Evolutionary conservation across 257 asterid genomes (phyloP), one percentile per base, ranked within the genome.

Genomic region (Echites panduratus): DNA sequence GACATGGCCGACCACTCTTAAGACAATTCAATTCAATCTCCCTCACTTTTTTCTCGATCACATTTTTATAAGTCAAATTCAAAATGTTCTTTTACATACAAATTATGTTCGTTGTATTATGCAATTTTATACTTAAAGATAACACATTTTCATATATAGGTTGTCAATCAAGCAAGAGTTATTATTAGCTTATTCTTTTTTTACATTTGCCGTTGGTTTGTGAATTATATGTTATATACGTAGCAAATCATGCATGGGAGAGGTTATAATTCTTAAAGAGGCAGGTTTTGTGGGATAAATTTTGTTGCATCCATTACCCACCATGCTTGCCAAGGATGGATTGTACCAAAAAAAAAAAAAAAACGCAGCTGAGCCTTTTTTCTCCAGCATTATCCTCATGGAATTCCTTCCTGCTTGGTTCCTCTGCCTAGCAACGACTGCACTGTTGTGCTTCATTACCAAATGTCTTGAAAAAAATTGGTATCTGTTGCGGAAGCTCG

Each of bases 261-360:
- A 27, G 8, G 24, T 74, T 65, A 13, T 12, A 35, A n/a, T 16
- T 50, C 77, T 0, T 22, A 22, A 50, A 52, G 27, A 54, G 61
- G 12, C 47, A 54, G 75, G 13, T 73, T 62, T 32, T 63, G 50
- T 20, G 17, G 69, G 35, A 45, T 64, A 32, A 57, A 58, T 26
- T 66, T 56, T 43, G 19, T 1, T 56, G 68, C 68, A 43, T 16
- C 44, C 26, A 22, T 45, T 58, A 7, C 6, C n/a, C 24, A 61
- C 49, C 43, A 14, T 54, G 58, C 58, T 16, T 43, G n/a, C 32
- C 10, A 8, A 71, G 58, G 68, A 43, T 71, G n/a, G 40, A 45
- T 52, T 71, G 48, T 7, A 32, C 27, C n/a, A n/a, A n/a, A n/a
- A n/a, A n/a, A n/a, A 8, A 9, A 62, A 73, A 40, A 32, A 70